A percentile compares a stretch with the other conserved stretches of the same genome.
Evolutionary conservation across 1,284 basidiomycete species (phyloP).

Genomic region (Cutaneotrichosporon sp.): DNA sequence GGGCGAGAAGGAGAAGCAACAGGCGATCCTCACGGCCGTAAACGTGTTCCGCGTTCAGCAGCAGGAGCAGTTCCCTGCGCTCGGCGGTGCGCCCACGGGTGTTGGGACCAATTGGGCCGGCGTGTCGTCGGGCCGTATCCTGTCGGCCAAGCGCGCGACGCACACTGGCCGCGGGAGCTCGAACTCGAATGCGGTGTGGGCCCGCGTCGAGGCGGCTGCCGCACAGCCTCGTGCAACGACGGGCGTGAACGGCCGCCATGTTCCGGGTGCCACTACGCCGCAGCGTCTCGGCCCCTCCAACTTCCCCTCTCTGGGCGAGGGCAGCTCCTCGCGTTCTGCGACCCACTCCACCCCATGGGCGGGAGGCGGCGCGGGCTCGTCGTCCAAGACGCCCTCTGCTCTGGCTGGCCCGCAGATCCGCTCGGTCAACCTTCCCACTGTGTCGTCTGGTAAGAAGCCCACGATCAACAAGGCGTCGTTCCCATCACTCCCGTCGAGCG

Average conservation of each 20-base stretch:
- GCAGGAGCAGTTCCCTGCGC: slow-evolving; percentile 77
- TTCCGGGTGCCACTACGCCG: slow-evolving; percentile 38
- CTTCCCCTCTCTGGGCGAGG: slow-evolving; percentile 43
- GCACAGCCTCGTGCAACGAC: slow-evolving; percentile 58
- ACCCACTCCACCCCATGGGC: slow-evolving; percentile 49
- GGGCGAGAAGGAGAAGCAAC: slow-evolving; percentile 71
- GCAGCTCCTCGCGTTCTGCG: slow-evolving; percentile 19
- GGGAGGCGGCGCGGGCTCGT: slow-evolving; percentile 42
- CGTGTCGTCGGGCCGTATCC: slow-evolving; percentile 73
- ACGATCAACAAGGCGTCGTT: slow-evolving; percentile 59
- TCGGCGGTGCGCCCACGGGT: slow-evolving; percentile 57
- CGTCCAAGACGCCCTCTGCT: slow-evolving; percentile 34
- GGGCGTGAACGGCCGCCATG: slow-evolving; percentile 37
- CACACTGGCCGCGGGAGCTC: slow-evolving; percentile 58
- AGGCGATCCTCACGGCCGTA: slow-evolving; percentile 72
- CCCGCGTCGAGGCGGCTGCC: slow-evolving; percentile 82
- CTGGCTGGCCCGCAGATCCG: slow-evolving; percentile 38
- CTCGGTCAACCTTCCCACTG: slow-evolving; percentile 43
- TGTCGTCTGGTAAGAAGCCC: slow-evolving; percentile 22
- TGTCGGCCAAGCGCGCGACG: slow-evolving; percentile 77
- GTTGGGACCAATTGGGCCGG: slow-evolving; percentile 68
- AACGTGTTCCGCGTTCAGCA: slow-evolving; percentile 80
- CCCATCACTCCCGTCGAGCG: slow-evolving; percentile 62
- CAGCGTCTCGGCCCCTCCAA: slow-evolving; percentile 19
- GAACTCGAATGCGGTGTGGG: slow-evolving; percentile 70